These are phyloP conservation scores for Actinomucor elegans DNA, from an alignment of 371 early-diverging fungal species.

Conservation along the genomic window DNA sequence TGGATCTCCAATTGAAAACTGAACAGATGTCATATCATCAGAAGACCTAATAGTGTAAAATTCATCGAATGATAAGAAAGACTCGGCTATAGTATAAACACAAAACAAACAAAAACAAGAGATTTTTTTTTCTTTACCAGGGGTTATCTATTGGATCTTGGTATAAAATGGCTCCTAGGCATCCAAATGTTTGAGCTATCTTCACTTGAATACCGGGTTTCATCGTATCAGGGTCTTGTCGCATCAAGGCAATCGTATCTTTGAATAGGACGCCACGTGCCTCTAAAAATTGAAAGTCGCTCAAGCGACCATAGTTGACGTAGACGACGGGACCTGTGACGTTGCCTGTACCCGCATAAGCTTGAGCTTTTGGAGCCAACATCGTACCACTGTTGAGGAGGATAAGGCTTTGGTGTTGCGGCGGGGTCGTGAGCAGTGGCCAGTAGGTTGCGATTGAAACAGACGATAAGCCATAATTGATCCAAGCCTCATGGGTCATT, in stretches of 20 bases:
- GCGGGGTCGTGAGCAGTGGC: conserved; percentile 60
- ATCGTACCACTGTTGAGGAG: too few relatives aligned
- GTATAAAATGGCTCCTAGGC: conserved; percentile 58
- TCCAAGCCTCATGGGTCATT: conserved; percentile 55
- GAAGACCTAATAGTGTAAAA: background rate
- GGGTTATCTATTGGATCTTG: conserved; percentile 54
- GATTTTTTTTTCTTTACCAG: too few relatives aligned
- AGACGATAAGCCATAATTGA: conserved; percentile 49
- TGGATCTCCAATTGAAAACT: conserved; percentile 63
- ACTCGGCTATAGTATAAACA: background rate
- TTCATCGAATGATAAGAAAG: too few relatives aligned
- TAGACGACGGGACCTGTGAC: conserved; percentile 64
- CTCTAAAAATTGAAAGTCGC: conserved; percentile 56
- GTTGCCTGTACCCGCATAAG: conserved; percentile 62
- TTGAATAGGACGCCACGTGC: conserved; percentile 38
- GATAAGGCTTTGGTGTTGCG: too few relatives aligned
- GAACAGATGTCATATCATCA: conserved; percentile 43
- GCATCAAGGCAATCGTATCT: conserved; percentile 61
- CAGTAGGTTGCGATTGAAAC: conserved; percentile 55
- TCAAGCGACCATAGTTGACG: conserved; percentile 62
- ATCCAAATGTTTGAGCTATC: conserved; percentile 59
- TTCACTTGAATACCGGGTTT: conserved; percentile 63
- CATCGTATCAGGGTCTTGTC: conserved; percentile 56
- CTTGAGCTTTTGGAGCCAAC: too few relatives aligned
- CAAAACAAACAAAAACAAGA: background rate